Percentiles rank a stretch among this genome's conserved stretches.
Conservation (phyloP, 257 asterid species). For the Scutellaria minor region DNA sequence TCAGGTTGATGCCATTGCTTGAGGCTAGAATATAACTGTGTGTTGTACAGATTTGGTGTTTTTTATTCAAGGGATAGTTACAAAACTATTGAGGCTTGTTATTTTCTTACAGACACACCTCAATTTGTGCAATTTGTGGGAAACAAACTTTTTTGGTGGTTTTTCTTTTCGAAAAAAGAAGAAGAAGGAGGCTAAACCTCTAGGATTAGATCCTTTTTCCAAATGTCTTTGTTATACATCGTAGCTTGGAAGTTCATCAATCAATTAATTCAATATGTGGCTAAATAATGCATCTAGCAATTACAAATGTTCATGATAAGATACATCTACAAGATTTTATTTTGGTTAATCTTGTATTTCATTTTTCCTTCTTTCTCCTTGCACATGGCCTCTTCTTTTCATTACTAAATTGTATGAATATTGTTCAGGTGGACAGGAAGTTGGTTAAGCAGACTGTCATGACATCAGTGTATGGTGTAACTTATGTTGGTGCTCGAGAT, state of each 20-base stretch:
- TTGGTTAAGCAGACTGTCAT: constrained; percentile 98
- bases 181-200: no score
- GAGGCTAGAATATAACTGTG: constrained; percentile 16
- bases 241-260: constrained; percentile 10
- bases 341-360: constrained; percentile 18
- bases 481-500: constrained; percentile 97
- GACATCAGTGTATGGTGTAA: constrained; percentile 99
- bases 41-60: constrained; percentile 12
- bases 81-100: no score
- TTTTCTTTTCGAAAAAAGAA: no score
- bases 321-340: background rate
- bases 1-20: constrained; percentile 59
- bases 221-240: constrained; percentile 9
- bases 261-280: constrained; percentile 17
- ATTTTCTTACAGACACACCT: no score
- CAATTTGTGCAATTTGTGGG: no score
- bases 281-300: constrained; percentile 31
- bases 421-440: constrained; percentile 87
- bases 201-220: background rate
- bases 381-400: background rate
- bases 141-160: no score
- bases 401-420: constrained; percentile 26
- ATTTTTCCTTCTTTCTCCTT: background rate
- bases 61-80: no score
- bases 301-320: constrained; percentile 13